Percentiles rank a stretch among this genome's conserved stretches.
phyloP scores from a whole-genome alignment of 2,329 filamentous ascomycete genomes.

The Coleophoma eucalyptorum region DNA sequence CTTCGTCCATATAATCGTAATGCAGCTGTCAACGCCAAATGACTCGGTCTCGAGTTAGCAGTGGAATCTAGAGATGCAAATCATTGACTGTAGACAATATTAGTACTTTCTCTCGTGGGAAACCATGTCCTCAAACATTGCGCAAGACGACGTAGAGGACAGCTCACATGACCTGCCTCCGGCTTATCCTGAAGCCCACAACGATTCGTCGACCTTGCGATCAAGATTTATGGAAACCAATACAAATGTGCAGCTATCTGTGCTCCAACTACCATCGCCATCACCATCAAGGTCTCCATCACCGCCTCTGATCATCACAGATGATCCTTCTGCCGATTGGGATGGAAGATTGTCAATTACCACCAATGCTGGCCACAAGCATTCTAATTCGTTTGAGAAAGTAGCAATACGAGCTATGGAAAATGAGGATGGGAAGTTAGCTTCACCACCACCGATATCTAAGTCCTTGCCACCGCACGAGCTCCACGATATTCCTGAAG shows the following conservation, averaged over 20 bases:
- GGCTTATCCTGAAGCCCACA: neutral
- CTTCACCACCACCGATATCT: conserved; percentile 15
- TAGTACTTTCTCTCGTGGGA: too few species aligned
- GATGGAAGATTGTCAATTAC: conserved; percentile 4
- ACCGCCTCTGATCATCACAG: conserved; percentile 13
- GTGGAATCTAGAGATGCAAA: too few species aligned
- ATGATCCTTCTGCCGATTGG: conserved; percentile 9
- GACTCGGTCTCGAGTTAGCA: too few species aligned
- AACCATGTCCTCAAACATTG: too few species aligned
- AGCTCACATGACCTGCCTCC: conserved; percentile 27
- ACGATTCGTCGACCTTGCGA: neutral
- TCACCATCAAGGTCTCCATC: conserved; percentile 19
- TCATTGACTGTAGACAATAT: too few species aligned
- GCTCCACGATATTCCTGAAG: conserved; percentile 24
- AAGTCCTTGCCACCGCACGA: conserved; percentile 17
- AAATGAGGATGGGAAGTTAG: conserved; percentile 9
- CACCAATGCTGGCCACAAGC: conserved; percentile 9
- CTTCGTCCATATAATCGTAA: too few species aligned
- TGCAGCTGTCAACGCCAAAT: too few species aligned
- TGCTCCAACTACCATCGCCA: conserved; percentile 20
- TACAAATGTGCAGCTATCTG: conserved; percentile 5
- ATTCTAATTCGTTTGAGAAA: conserved; percentile 13
- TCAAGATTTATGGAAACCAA: neutral
- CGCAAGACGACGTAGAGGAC: neutral
- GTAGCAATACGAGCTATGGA: neutral